A percentile compares a stretch with the other conserved stretches of the same genome.
phyloP scores from a whole-genome alignment of 140 eudicot genomes.

The Stevia rebaudiana region DNA sequence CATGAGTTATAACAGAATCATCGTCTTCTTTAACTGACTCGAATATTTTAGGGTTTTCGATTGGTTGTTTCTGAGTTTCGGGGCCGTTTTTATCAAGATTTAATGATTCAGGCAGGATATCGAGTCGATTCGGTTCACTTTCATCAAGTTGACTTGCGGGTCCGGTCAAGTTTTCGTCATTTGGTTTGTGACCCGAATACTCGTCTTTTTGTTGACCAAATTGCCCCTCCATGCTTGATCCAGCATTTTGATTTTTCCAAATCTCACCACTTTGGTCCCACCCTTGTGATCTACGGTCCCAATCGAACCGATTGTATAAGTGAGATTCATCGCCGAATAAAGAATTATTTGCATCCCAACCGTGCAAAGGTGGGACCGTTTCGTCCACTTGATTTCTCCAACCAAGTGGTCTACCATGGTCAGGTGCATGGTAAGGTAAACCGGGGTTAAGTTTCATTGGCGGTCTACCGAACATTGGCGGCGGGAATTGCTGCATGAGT shows the following conservation, averaged over 20 bases:
- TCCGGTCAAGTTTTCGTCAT: constrained; percentile 42
- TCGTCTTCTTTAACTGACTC: constrained; percentile 38
- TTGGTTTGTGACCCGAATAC: constrained; percentile 17
- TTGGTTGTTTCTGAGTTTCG: constrained; percentile 27
- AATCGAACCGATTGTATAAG: constrained; percentile 54
- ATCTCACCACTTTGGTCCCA: constrained; percentile 63
- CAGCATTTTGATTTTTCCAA: constrained; percentile 59
- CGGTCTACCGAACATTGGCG: constrained; percentile 77
- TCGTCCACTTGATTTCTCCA: constrained; percentile 76
- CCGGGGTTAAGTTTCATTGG: constrained; percentile 75
- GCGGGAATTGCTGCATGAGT: constrained; percentile 75
- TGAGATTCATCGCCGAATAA: constrained; percentile 59
- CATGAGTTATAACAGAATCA: constrained; percentile 27
- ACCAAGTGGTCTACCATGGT: constrained; percentile 63
- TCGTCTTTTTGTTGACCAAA: constrained; percentile 45
- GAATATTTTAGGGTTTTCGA: constrained; percentile 28
- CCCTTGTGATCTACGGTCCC: constrained; percentile 58
- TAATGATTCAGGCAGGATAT: constrained; percentile 29
- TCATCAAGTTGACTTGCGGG: constrained; percentile 36
- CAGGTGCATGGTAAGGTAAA: constrained; percentile 65
- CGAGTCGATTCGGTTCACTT: constrained; percentile 37
- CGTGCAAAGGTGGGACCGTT: constrained; percentile 52
- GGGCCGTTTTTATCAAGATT: constrained; percentile 25
- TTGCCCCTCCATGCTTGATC: constrained; percentile 39
- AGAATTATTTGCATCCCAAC: constrained; percentile 73